Evolutionary conservation across 2,329 filamentous ascomycete species (phyloP).

Genomic region (Volutella citrinella): DNA sequence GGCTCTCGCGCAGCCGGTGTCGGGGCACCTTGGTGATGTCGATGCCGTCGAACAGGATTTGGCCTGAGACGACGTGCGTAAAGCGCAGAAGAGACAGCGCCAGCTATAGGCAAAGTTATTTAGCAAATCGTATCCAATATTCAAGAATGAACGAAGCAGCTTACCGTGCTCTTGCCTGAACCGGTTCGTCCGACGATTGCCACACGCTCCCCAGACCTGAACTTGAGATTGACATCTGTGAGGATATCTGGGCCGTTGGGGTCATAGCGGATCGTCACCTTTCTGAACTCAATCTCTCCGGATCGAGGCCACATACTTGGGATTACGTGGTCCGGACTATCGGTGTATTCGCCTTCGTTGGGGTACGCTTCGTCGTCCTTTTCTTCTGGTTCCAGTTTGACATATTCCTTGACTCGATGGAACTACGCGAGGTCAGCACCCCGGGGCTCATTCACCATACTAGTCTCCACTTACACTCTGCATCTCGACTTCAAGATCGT

Average conservation of each 20-base stretch:
- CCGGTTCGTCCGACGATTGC: slow-evolving; percentile 79
- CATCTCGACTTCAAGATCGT: slow-evolving; percentile 55
- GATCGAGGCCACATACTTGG: slow-evolving; percentile 43
- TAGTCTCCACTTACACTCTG: slow-evolving; percentile 52
- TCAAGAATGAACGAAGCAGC: too few relatives aligned
- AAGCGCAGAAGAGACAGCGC: slow-evolving; percentile 55
- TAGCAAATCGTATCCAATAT: too few relatives aligned
- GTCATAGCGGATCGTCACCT: slow-evolving; percentile 49
- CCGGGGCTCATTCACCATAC: too few relatives aligned
- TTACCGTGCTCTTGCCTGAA: slow-evolving; percentile 78
- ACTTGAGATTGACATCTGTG: slow-evolving; percentile 47
- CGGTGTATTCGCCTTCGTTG: slow-evolving; percentile 38
- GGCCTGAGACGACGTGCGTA: slow-evolving; percentile 48
- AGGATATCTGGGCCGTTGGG: slow-evolving; percentile 46
- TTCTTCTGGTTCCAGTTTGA: slow-evolving; percentile 43
- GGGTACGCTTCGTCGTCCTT: slow-evolving; percentile 39
- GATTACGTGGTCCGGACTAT: slow-evolving; percentile 35
- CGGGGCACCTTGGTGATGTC: slow-evolving; percentile 53
- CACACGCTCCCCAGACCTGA: slow-evolving; percentile 68
- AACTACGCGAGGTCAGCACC: slow-evolving; percentile 32
- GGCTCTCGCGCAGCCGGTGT: slow-evolving; percentile 47
- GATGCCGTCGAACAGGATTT: slow-evolving; percentile 53
- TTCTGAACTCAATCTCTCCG: slow-evolving; percentile 49
- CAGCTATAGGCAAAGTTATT: slow-evolving; percentile 33
- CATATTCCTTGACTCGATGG: slow-evolving; percentile 48